A percentile compares a stretch with the other conserved stretches of the same genome.
Evolutionary conservation across 2,329 filamentous ascomycete genomes (phyloP).

Genomic region (Fusarium fujikuroi): DNA sequence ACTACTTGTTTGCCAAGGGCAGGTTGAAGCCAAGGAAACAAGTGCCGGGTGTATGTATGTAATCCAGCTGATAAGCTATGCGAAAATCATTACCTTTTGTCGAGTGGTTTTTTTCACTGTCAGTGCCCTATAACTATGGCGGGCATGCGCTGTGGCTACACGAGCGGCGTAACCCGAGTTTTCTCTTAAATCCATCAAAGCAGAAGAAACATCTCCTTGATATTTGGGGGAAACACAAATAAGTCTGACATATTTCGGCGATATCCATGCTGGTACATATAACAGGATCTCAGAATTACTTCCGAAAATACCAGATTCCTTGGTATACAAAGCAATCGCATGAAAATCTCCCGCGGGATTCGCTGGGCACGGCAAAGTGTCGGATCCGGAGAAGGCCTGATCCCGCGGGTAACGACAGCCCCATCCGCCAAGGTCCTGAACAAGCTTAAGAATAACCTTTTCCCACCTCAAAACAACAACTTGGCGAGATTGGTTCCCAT

Average conservation of each 20-base stretch:
- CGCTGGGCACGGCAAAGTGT: background rate
- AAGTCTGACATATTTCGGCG: background rate
- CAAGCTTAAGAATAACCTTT: conserved; percentile 4
- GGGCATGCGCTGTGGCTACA: too few relatives aligned
- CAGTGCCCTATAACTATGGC: background rate
- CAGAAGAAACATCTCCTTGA: fast-evolving
- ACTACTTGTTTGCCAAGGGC: fast-evolving
- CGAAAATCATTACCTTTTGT: too few relatives aligned
- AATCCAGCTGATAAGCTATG: background rate
- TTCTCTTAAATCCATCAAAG: background rate
- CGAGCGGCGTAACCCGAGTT: background rate
- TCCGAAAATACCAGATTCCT: background rate
- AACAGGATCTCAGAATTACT: background rate
- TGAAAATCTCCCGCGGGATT: conserved; percentile 1
- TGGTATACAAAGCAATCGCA: background rate
- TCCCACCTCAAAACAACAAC: background rate
- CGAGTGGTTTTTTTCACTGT: too few relatives aligned
- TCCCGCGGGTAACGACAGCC: conserved; percentile 11
- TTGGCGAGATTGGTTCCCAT: background rate
- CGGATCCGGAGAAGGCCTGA: background rate
- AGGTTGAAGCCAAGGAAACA: background rate
- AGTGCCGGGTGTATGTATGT: background rate
- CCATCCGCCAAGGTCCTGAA: background rate
- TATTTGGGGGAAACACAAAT: fast-evolving
- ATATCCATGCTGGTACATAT: fast-evolving